These are phyloP conservation scores for Tolypocladium pustulatum DNA, from an alignment of 2,329 filamentous ascomycete species.

Conservation along the genomic window DNA sequence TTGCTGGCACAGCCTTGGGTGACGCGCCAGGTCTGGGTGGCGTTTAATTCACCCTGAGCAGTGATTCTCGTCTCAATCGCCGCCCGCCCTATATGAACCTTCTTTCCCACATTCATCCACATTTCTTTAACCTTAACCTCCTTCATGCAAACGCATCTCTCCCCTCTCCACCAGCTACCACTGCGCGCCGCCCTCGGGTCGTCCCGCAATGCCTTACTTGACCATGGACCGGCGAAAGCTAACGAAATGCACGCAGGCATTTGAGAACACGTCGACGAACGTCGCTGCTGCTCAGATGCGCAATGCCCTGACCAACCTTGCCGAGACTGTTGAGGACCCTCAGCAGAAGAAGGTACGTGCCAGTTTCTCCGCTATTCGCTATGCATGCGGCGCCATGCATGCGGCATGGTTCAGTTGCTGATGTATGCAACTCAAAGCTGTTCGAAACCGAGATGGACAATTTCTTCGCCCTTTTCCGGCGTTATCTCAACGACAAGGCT, in stretches of 20 bases:
- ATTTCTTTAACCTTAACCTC: background rate
- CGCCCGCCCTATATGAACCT: background rate
- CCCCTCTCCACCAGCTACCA: background rate
- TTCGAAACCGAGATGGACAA: conserved; percentile 99
- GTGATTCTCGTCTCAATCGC: background rate
- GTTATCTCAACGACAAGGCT: conserved; percentile 97
- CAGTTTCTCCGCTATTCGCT: background rate
- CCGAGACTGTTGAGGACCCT: conserved; percentile 79
- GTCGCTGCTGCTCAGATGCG: conserved; percentile 98
- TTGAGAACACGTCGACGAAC: conserved; percentile 98
- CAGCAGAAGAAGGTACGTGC: conserved; percentile 67
- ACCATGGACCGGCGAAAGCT: conserved; percentile 9
- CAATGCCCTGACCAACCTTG: conserved; percentile 86
- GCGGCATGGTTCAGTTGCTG: background rate
- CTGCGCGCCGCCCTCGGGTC: background rate
- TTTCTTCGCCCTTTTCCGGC: conserved; percentile 97
- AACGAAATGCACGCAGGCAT: conserved; percentile 53
- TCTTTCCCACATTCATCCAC: background rate
- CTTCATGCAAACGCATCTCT: background rate
- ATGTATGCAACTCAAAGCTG: conserved; percentile 40
- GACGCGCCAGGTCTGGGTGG: background rate
- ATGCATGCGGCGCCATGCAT: too few species aligned
- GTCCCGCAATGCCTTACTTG: background rate
- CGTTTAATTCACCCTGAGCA: background rate
- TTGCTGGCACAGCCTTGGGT: background rate